These are phyloP conservation scores for Raddia distichophylla DNA, from an alignment of 176 grass and related monocot species.

Conservation along the genomic window DNA sequence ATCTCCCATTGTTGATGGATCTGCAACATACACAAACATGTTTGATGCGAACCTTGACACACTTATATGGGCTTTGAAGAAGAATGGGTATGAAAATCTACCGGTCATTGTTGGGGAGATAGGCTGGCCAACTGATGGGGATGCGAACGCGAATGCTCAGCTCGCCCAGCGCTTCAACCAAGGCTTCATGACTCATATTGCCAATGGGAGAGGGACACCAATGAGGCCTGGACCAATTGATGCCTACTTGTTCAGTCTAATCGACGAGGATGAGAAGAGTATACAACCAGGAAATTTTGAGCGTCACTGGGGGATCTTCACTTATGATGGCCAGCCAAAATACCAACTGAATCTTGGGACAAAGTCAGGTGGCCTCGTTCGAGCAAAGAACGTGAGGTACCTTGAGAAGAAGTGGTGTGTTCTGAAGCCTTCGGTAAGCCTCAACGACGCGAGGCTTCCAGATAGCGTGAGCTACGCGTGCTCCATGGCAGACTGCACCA, in stretches of 20 bases:
- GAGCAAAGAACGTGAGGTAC: slow-evolving; percentile 62
- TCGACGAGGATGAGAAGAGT: slow-evolving; percentile 96
- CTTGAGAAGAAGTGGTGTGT: slow-evolving; percentile 97
- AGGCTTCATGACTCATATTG: slow-evolving; percentile 85
- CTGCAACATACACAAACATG: slow-evolving; percentile 85
- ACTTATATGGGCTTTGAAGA: slow-evolving; percentile 88
- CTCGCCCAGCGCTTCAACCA: slow-evolving; percentile 88
- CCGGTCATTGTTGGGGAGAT: slow-evolving; percentile 88
- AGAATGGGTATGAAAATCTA: slow-evolving; percentile 79
- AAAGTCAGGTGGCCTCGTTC: slow-evolving; percentile 47
- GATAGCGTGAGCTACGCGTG: slow-evolving; percentile 79
- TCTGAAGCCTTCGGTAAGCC: slow-evolving; percentile 67
- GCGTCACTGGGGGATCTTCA: slow-evolving; percentile 96
- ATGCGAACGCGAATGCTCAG: slow-evolving; percentile 76
- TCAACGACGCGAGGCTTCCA: slow-evolving; percentile 49
- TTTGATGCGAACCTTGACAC: slow-evolving; percentile 95
- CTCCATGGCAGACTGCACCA: slow-evolving; percentile 82
- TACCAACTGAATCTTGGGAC: slow-evolving; percentile 70
- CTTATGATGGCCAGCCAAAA: slow-evolving; percentile 82
- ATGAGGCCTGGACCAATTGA: slow-evolving; percentile 78
- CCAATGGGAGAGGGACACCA: slow-evolving; percentile 66
- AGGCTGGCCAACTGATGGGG: slow-evolving; percentile 91
- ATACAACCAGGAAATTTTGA: slow-evolving; percentile 97
- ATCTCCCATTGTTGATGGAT: slow-evolving; percentile 66
- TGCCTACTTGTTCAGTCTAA: slow-evolving; percentile 89